Base-by-base conservation (phyloP, 164 flowering plant species). In the Vitis cinerea region DNA sequence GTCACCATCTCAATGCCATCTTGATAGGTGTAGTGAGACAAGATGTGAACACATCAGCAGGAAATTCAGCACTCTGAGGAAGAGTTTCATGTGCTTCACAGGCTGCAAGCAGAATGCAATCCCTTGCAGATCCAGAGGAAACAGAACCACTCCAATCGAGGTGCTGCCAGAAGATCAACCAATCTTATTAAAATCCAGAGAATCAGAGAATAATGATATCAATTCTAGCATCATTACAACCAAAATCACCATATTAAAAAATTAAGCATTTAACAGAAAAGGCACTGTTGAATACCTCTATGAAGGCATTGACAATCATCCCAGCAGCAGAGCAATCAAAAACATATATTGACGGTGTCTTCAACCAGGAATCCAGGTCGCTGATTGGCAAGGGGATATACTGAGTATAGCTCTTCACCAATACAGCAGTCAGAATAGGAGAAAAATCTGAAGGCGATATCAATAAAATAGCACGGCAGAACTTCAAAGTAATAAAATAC, bases 281-380 rank as follows among this genome's bases (percentile, higher is more conserved):
- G 47, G 16, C 37, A 71, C 27, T 9, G 23, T 10, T 29, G 19
- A 69, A 44, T 77, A 93, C 98, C 97, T 91, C 93, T 57, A 81
- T 78, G 77, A 93, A 96, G 61, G 98, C 88, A 81, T 86, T 90
- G 67, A 93, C 88, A 70, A 93, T 85, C 87, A 88, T 80, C 50
- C 98, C 98, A 72, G 97, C 98, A 77, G 98, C 97, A 82, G 98
- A 96, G 74, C 97, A 96, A 76, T 93, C 99, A 70, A 93, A 90
- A n/a, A 95, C 98, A 83, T 95, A 95, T 55, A 95, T 91, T 10
- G 99, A 95, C 1, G 99, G 99, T 59, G 99, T 89, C 84, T 80
- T 87, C 80, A 95, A 73, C 98, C 98, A 95, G 71, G 97, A 93
- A 80, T 93, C 99, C 58, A 95, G 89, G 59, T 95, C 99, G 81